Evolutionary conservation across 176 grass and related monocot species (phyloP), one percentile per base, ranked within the genome.

Genomic region (Urochloa ruziziensis): DNA sequence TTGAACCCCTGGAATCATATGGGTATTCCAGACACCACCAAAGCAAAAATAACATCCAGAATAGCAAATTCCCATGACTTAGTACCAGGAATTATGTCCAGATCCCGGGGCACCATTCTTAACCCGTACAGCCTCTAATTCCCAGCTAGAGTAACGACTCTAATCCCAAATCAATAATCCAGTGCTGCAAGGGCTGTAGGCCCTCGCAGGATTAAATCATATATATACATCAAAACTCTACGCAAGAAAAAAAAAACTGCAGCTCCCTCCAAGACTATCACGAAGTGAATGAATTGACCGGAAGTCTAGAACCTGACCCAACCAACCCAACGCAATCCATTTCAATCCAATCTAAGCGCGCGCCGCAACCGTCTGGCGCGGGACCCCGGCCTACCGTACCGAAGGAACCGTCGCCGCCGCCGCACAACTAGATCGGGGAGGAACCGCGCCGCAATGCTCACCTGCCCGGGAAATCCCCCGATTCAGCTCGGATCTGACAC

Each of bases 401-500:
- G 18, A 27, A 34, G 1, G 71, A 21, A 54, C 46, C 18, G 21
- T 14, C 29, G 10, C 25, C 4, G 44, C 23, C n/a, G 4, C 16
- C 11, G 34, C 15, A 6, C 29, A 52, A 51, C 37, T 53, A 42
- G 86, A 88, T 88, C 79, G 64, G 56, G 23, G 75, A 33, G 84
- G 37, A 6, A 64, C 62, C 7, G 62, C 52, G 33, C 70, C 34
- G 18, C 70, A 85, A 81, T 89, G 87, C 87, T 36, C 82, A 25
- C 62, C 77, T 74, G 51, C 51, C 53, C 51, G 6, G 54, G 52
- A 27, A 85, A 29, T 21, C 62, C 51, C 42, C 51, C 51, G 77
- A 80, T 75, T 85, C 60, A 23, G 32, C 60, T 53, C 49, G 73
- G 88, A 90, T 82, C 83, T 82, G 78, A 30, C 88, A n/a, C 35